A percentile compares a stretch with the other conserved stretches of the same genome.
These are phyloP conservation scores for Anethum foeniculum DNA, from an alignment of 140 eudicot species.

Conservation along the genomic window DNA sequence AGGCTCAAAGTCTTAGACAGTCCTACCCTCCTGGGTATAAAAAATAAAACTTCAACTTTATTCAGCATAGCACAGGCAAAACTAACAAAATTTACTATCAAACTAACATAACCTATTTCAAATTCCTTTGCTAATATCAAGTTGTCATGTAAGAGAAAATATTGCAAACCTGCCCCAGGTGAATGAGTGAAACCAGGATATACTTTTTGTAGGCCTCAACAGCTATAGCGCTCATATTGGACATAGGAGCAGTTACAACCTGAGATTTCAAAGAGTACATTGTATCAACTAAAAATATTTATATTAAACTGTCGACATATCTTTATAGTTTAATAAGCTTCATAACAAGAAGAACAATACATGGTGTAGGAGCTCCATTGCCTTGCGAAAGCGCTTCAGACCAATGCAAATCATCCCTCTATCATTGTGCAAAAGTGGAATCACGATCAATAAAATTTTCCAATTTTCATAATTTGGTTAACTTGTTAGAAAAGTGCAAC, in stretches of 20 bases:
- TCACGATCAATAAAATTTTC: conserved; percentile 11
- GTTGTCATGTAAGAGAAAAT: conserved; percentile 9
- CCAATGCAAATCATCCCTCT: conserved; percentile 98
- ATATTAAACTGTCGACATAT: not conserved
- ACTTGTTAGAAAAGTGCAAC: not conserved
- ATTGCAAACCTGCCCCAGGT: conserved; percentile 76
- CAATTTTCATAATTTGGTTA: not conserved
- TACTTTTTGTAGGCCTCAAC: conserved; percentile 97
- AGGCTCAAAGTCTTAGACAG: not conserved
- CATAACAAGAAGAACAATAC: conserved; percentile 24
- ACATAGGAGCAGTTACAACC: conserved; percentile 99
- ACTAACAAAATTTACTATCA: not conserved
- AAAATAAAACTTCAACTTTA: conserved; percentile 35
- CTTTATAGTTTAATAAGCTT: not conserved
- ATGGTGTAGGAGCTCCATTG: conserved; percentile 92
- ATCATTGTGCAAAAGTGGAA: conserved; percentile 18
- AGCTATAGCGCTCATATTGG: conserved; percentile 69
- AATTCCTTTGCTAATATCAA: not conserved
- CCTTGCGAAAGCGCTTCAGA: conserved; percentile 67
- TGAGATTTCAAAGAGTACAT: conserved; percentile 23
- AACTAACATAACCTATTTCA: not conserved
- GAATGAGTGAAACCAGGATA: conserved; percentile 90
- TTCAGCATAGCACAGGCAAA: not conserved
- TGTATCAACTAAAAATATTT: not conserved
- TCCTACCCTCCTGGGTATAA: not conserved